Percentiles rank a stretch among this genome's conserved stretches.
Evolutionary conservation across 768 basidiomycete species (phyloP).

Genomic region (Clathrus columnatus): DNA sequence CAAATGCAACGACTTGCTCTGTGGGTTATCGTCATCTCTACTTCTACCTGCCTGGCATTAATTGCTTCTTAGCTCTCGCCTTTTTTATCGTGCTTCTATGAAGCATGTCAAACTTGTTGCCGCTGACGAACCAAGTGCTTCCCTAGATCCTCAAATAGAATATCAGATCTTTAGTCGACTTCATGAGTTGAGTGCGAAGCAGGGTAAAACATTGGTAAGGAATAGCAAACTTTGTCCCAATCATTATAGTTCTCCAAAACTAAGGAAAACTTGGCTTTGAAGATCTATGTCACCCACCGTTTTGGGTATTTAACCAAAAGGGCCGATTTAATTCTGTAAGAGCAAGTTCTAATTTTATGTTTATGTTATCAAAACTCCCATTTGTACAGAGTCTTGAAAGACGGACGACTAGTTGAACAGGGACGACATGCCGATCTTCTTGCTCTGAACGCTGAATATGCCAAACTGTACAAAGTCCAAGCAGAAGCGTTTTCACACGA

Average conservation of each 20-base stretch:
- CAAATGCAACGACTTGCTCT: slow-evolving; percentile 24
- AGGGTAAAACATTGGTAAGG: slow-evolving; percentile 13
- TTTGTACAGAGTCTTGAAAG: slow-evolving; percentile 36
- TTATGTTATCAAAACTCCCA: background rate
- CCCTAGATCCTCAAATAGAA: slow-evolving; percentile 48
- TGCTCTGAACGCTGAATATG: slow-evolving; percentile 29
- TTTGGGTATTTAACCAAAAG: slow-evolving; percentile 30
- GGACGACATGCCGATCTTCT: slow-evolving; percentile 36
- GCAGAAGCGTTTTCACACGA: slow-evolving; percentile 22
- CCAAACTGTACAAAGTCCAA: slow-evolving; percentile 34
- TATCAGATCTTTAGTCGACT: slow-evolving; percentile 14
- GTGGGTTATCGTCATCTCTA: background rate
- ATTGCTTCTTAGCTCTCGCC: slow-evolving; percentile 25
- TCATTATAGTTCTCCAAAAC: background rate
- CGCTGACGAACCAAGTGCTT: slow-evolving; percentile 52
- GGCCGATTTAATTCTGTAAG: slow-evolving; percentile 31
- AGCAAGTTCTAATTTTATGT: background rate
- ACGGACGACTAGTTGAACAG: slow-evolving; percentile 31
- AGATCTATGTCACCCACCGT: slow-evolving; percentile 29
- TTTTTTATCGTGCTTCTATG: slow-evolving; percentile 34
- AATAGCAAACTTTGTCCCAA: too few species aligned
- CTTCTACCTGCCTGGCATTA: background rate
- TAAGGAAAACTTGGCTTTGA: too few species aligned
- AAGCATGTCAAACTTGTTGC: slow-evolving; percentile 37
- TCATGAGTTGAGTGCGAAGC: background rate